Evolutionary conservation across 2,329 filamentous ascomycete genomes (phyloP), one percentile per base, ranked within the genome.

Genomic region (Gyromitra esculenta): DNA sequence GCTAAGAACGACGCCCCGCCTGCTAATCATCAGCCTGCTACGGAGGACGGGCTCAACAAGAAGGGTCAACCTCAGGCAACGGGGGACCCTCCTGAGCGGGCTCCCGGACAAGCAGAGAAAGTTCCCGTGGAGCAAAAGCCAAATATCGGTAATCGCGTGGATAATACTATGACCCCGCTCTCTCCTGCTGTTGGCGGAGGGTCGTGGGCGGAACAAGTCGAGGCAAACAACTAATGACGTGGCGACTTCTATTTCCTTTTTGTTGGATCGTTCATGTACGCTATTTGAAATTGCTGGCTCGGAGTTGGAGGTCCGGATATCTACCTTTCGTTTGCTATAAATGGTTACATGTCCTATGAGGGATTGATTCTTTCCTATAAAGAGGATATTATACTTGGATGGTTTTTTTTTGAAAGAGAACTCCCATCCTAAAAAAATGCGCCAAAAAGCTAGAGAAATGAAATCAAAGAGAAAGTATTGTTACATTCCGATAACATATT

Each of bases 321-420:
- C 50, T 54, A 60, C 15, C 43, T 75, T 72, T 73, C 52, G 37
- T 54, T 65, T 57, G 18, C 35, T 45, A 54, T 56, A 52, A 50
- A 73, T 59, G 50, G 62, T 54, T 52, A 41, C 18, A 73, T 50
- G 60, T 6, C 15, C 39, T n/a, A 39, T 56, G 43, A 59, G 39
- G 64, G 37, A 31, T 59, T 45, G 39, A 45, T 50, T 59, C 84
- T 85, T 1, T 73, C 81, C 11, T 73, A 59, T 81, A 9, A 67
- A 73, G 82, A 83, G 69, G 41, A 81, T 21, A 81, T 82, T 66
- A 82, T 82, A n/a, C 72, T 78, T 56, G 71, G 66, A 62, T 78
- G 78, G 15, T 41, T 65, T 65, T 31, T 54, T 54, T 45, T 62
- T 73, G 43, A 75, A 59, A 63, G 54, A 64, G 39, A 11, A 39